Base-by-base conservation (phyloP, 768 basidiomycete genomes). In the Kwoniella europaea region DNA sequence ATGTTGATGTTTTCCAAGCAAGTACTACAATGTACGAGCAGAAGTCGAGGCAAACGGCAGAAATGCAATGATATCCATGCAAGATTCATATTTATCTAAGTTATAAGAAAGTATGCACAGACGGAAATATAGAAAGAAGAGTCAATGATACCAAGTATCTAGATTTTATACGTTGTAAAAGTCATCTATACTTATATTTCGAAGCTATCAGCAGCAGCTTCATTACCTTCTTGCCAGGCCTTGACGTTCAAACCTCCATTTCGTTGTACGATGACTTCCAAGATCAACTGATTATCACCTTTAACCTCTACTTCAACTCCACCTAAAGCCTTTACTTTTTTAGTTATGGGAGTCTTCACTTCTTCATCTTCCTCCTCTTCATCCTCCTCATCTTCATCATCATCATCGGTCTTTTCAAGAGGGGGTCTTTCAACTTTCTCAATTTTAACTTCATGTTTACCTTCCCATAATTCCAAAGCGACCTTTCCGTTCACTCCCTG, bases 381-480 rank as follows among this genome's bases (percentile, higher is more conserved):
- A 27, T 78, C 76, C 0, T 73, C 74, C 10, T 67, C 65, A 22
- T 66, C 69, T 18, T 72, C 75, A 10, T 76, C 79, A 29, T 75
- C 76, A 20, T 73, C 71, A 27, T 73, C 76, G 41, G 75, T 68
- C 63, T 79, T 78, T 62, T 76, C 78, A 2, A 69, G 62, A 12
- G 76, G 74, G 13, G 74, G 63, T 58, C 67, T 52, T 63, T 82
- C 79, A 22, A 83, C 72, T 63, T 79, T 77, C 57, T 80, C 80
- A n/a, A 85, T 82, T 69, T 83, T 82, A 74, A 85, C 81, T 59
- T 82, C 82, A 57, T 82, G 81, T 65, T 83, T 82, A 55, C 82
- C 84, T 74, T 85, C 84, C 84, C 84, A 85, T 20, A 85, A 44
- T 74, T 85, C 85, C 60, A 85, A 72, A 57, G 71, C 83, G 66